A percentile compares a stretch with the other conserved stretches of the same genome.
Evolutionary conservation across 441 rosid species (phyloP).

Genomic region (Macaranga tanarius): DNA sequence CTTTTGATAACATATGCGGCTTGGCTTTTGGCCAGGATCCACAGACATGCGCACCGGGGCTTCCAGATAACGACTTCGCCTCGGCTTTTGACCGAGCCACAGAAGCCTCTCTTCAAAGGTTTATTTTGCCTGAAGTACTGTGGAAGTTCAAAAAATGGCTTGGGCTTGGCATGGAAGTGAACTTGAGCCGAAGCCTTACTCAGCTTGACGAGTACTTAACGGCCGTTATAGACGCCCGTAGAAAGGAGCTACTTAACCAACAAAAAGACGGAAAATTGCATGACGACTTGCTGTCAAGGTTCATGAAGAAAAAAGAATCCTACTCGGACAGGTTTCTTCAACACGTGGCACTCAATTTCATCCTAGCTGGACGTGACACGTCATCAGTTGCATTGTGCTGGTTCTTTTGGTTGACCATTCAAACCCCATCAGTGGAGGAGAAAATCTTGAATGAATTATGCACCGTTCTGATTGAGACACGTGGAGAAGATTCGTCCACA

Average conservation of each 20-base stretch:
- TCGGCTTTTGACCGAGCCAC: constrained; percentile 91
- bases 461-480: constrained; percentile 59
- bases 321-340: constrained; percentile 74
- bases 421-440: constrained; percentile 64
- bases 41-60: constrained; percentile 65
- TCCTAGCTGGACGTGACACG: constrained; percentile 98
- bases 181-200: constrained; percentile 67
- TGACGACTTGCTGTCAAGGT: constrained; percentile 82
- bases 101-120: constrained; percentile 85
- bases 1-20: constrained; percentile 94
- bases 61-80: constrained; percentile 78
- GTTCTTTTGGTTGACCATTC: constrained; percentile 80
- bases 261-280: constrained; percentile 47
- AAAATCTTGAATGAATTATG: constrained; percentile 64
- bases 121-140: constrained; percentile 80
- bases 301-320: constrained; percentile 83
- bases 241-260: constrained; percentile 58
- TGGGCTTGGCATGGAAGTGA: constrained; percentile 81
- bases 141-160: constrained; percentile 84
- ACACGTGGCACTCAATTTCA: constrained; percentile 92
- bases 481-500: constrained; percentile 51
- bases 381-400: constrained; percentile 88
- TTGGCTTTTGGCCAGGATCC: constrained; percentile 96
- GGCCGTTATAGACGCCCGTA: constrained; percentile 65
- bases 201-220: constrained; percentile 71